Evolutionary conservation across 768 basidiomycete genomes (phyloP).

Genomic region (Leccinum fibrillosum): DNA sequence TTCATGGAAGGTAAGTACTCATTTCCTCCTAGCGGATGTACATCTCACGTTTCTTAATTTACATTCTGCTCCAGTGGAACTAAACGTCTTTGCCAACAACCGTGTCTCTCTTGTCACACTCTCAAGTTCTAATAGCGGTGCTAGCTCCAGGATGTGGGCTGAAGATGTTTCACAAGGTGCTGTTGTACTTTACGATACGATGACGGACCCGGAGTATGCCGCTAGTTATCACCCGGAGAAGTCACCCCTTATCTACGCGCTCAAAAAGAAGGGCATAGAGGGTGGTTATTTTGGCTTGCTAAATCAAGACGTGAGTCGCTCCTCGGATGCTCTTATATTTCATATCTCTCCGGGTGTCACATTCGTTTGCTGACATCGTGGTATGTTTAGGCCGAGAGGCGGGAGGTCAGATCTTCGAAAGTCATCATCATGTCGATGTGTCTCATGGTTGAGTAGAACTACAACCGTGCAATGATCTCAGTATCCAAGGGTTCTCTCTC

Average conservation of each 20-base stretch:
- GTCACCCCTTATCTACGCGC: conserved; percentile 21
- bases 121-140: conserved; percentile 10
- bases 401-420: conserved; percentile 9
- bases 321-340: neutral
- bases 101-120: conserved; percentile 30
- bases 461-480: conserved; percentile 23
- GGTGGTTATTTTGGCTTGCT: conserved; percentile 22
- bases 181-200: conserved; percentile 21
- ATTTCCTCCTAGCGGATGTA: neutral
- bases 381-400: conserved; percentile 11
- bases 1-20: conserved; percentile 27
- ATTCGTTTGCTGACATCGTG: neutral
- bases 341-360: neutral
- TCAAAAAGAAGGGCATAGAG: conserved; percentile 12
- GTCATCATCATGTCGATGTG: neutral
- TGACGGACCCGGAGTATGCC: conserved; percentile 26
- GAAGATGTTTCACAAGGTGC: conserved; percentile 16
- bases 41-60: neutral
- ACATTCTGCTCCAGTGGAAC: conserved; percentile 12
- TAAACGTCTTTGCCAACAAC: conserved; percentile 20
- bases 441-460: conserved; percentile 10
- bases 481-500: conserved; percentile 18
- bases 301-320: conserved; percentile 16
- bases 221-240: conserved; percentile 19
- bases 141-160: conserved; percentile 1